Conservation (phyloP, 2,329 filamentous ascomycete species). For the Paecilomyces sp. region DNA sequence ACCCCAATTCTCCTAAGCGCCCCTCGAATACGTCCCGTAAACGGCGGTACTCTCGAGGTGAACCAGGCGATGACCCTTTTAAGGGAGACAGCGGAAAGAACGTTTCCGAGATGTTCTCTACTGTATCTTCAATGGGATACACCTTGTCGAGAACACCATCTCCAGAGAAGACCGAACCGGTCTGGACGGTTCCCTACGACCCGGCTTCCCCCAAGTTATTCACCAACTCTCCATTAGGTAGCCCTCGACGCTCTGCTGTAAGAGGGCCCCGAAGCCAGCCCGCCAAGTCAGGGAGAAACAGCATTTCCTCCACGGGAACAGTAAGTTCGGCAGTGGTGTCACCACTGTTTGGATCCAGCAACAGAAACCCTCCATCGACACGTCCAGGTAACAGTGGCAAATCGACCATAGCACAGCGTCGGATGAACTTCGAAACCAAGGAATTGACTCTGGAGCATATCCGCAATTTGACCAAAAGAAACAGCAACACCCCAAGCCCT, state of each 20-base stretch:
- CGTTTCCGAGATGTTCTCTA: slow-evolving; percentile 19
- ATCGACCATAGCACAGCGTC: slow-evolving; percentile 20
- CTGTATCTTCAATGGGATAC: slow-evolving; percentile 9
- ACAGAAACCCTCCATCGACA: slow-evolving; percentile 1
- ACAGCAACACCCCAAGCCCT: slow-evolving; percentile 4
- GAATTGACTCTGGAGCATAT: slow-evolving; percentile 8
- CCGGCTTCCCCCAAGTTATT: slow-evolving; percentile 14
- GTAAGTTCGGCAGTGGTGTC: slow-evolving; percentile 4
- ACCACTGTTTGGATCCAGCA: neutral
- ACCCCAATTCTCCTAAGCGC: slow-evolving; percentile 7
- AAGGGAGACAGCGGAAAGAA: slow-evolving; percentile 12
- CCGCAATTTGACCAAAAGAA: slow-evolving; percentile 4
- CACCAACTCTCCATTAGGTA: slow-evolving; percentile 19
- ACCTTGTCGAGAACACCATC: slow-evolving; percentile 22
- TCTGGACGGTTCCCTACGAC: slow-evolving; percentile 19
- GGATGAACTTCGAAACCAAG: slow-evolving; percentile 14
- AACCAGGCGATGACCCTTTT: slow-evolving; percentile 8
- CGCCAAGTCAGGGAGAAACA: slow-evolving; percentile 12
- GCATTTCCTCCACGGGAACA: slow-evolving; percentile 4
- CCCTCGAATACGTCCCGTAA: slow-evolving; percentile 19
- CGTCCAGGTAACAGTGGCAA: slow-evolving; percentile 13
- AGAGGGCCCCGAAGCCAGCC: slow-evolving; percentile 29
- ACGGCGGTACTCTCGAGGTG: slow-evolving; percentile 11
- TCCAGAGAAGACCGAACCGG: slow-evolving; percentile 16
- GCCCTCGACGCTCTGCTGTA: slow-evolving; percentile 24